Evolutionary conservation across 2,329 filamentous ascomycete species (phyloP), one percentile per base, ranked within the genome.

Genomic region (Fusarium euwallaceae): DNA sequence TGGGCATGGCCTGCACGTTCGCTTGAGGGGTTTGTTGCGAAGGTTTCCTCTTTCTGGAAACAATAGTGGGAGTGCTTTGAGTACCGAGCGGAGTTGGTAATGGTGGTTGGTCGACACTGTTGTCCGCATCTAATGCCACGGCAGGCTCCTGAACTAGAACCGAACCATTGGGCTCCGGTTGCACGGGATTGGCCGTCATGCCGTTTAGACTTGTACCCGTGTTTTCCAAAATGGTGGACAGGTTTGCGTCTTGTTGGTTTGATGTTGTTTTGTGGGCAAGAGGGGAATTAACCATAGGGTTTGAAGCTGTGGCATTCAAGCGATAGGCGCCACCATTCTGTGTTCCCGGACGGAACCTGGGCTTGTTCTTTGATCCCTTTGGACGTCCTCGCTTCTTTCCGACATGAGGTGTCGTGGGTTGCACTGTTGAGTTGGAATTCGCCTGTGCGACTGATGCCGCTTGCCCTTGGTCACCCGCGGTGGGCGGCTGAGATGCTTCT

Each of bases 351-450:
- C 61, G 72, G 9, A 80, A 72, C 66, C 82, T 86, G 17, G 81
- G 78, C 34, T 85, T 84, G 63, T 84, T 86, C 70, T 84, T 87
- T 16, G 86, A 86, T 1, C 86, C 86, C 66, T 86, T 88, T 1
- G 87, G 84, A 43, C 86, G 82, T 10, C 84, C 82, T 69, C 80
- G 79, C 64, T 82, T 83, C 61, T 79, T 82, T 16, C 70, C 70
- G 12, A 74, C 73, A 20, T 76, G 70, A 16, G 78, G 77, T 22
- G 76, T 78, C 43, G 53, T 72, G 51, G 64, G 70, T 37, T 71
- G 72, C 24, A 60, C 56, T 14, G 39, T 59, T 17, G 68, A 48
- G 7, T 64, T 56, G 20, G 61, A 48, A 6, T 64, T 56, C 20
- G 61, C 58, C 12, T 73, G 72, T 36, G 65, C 32, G n/a, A 67